A percentile compares a stretch with the other conserved stretches of the same genome.
These are phyloP conservation scores for Penicillium manginii DNA, from an alignment of 495 filamentous ascomycete genomes.

Conservation along the genomic window DNA sequence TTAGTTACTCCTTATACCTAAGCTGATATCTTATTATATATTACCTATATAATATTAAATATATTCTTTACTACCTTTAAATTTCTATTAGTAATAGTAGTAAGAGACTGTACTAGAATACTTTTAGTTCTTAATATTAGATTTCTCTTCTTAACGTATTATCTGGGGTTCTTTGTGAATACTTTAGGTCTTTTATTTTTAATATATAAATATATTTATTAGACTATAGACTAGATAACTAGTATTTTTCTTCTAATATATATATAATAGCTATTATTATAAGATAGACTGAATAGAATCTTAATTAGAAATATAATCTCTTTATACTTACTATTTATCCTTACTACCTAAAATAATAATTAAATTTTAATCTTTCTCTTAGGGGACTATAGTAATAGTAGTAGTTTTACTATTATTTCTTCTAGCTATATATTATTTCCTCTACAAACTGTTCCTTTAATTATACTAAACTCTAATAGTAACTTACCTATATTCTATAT, in stretches of 20 bases:
- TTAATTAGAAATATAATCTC: constrained; percentile 5
- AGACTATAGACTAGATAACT: constrained; percentile 13
- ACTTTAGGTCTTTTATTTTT: constrained; percentile 7
- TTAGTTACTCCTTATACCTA: constrained; percentile 14
- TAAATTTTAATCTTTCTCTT: constrained; percentile 8
- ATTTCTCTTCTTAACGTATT: constrained; percentile 12
- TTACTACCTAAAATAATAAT: constrained; percentile 2
- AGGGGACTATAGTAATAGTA: constrained; percentile 18
- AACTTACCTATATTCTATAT: constrained; percentile 25
- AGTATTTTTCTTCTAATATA: constrained; percentile 11
- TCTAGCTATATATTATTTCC: constrained; percentile 15
- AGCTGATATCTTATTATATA: constrained; percentile 8
- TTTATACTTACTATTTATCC: constrained; percentile 13
- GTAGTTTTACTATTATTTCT: constrained; percentile 21
- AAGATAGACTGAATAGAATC: constrained; percentile 6
- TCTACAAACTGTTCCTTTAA: constrained; percentile 32
- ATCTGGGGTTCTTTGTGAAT: constrained; percentile 14
- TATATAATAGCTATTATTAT: constrained; percentile 4
- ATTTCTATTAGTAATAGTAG: not conserved
- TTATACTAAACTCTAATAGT: constrained; percentile 25
- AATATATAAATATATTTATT: constrained; percentile 9
- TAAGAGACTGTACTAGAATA: constrained; percentile 13
- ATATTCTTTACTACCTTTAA: constrained; percentile 17
- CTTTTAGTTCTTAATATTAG: constrained; percentile 14
- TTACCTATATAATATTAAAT: constrained; percentile 10